Evolutionary conservation across 2,329 filamentous ascomycete species (phyloP), one percentile per base, ranked within the genome.

Genomic region (Penicillium decumbens): DNA sequence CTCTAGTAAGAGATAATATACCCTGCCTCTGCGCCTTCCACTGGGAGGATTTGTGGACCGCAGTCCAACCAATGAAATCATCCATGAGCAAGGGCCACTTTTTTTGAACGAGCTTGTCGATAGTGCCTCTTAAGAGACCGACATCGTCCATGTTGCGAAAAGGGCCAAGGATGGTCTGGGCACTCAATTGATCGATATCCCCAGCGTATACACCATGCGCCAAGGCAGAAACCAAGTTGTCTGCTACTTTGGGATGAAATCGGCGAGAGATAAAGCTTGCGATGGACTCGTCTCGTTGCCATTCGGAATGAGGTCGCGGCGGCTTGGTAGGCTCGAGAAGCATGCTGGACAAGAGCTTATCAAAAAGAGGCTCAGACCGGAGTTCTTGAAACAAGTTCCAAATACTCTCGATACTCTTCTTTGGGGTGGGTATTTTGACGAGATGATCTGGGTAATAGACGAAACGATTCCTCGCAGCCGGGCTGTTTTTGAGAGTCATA

Each of bases 121-220:
- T 10, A 3, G 55, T 18, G 6, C 49, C 50, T 41, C 56, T 32
- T 45, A 66, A 44, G 13, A 57, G 48, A 4, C 60, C 57, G 23
- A 41, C 48, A 13, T 47, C 51, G 53, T 84, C 80, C 48, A 78
- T 70, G n/a, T 77, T 55, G 63, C 75, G 76, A 0, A 74, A 49
- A 24, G 69, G 58, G 8, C 84, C 72, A 33, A 85, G 65, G 35
- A 87, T 74, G 43, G 81, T 83, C 59, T 82, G 82, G 41, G 82
- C 82, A 68, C 90, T 95, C 43, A 97, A 75, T 64, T 85, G 79
- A 66, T 88, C 83, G 41, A 95, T 82, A 69, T 96, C 88, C 4
- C 93, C 93, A 20, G 91, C 93, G 68, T 95, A 95, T 50, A 97
- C 89, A 37, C 93, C 93, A 69, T 97, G 93, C 45, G 89, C 70